A percentile compares a stretch with the other conserved stretches of the same genome.
These are phyloP conservation scores for Mycena galopus DNA, from an alignment of 768 basidiomycete genomes.

Conservation along the genomic window DNA sequence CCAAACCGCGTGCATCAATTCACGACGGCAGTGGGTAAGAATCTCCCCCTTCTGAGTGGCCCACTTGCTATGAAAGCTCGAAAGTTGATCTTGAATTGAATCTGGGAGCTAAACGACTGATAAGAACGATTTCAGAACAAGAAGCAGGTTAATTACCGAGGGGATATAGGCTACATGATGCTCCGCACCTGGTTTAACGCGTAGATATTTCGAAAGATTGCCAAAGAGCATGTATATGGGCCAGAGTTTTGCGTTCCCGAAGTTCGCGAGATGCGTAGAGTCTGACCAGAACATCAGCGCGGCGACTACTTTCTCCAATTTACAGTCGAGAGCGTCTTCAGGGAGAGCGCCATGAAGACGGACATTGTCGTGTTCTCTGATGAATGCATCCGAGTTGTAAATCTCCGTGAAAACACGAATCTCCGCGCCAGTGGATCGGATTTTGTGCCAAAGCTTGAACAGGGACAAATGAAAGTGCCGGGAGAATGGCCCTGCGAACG, in stretches of 20 bases:
- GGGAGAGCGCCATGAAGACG: constrained; percentile 35
- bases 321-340: constrained; percentile 33
- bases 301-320: constrained; percentile 38
- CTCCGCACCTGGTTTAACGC: constrained; percentile 33
- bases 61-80: constrained; percentile 28
- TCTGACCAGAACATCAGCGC: constrained; percentile 47
- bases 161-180: constrained; percentile 52
- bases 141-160: constrained; percentile 35
- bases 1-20: constrained; percentile 45
- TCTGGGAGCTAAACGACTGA: constrained; percentile 42
- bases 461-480: constrained; percentile 40
- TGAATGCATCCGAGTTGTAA: constrained; percentile 39
- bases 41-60: constrained; percentile 33
- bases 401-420: constrained; percentile 35
- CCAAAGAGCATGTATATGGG: constrained; percentile 51
- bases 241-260: constrained; percentile 48
- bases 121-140: background rate
- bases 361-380: constrained; percentile 34
- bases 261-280: constrained; percentile 44
- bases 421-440: background rate
- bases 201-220: constrained; percentile 51
- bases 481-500: constrained; percentile 33
- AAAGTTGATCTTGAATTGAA: constrained; percentile 38
- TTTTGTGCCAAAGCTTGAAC: constrained; percentile 38
- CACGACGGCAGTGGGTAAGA: too few relatives aligned